phyloP scores from a whole-genome alignment of 768 basidiomycete genomes.

The Neoboletus brunneissimus region DNA sequence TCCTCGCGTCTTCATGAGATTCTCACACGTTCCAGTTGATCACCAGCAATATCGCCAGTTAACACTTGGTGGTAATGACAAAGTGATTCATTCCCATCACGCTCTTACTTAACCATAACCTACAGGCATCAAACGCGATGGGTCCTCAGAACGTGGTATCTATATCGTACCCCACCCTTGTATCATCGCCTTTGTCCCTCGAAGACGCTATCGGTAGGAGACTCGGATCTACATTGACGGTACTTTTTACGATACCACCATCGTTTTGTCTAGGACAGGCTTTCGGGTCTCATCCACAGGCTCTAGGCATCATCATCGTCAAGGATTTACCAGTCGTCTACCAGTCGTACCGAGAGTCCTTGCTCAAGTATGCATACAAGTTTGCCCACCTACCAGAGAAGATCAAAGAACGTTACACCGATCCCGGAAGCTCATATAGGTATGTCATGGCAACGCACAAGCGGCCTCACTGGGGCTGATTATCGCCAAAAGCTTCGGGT shows the following conservation, averaged over 20 bases:
- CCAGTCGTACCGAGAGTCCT: constrained; percentile 55
- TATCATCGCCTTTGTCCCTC: constrained; percentile 52
- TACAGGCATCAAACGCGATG: constrained; percentile 19
- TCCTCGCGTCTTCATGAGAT: no score
- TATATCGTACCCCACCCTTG: constrained; percentile 60
- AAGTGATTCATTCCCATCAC: constrained; percentile 10
- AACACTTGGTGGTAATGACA: constrained; percentile 10
- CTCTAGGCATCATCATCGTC: constrained; percentile 79
- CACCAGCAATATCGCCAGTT: not conserved
- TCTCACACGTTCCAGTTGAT: not conserved
- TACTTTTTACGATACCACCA: not conserved
- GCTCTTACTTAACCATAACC: constrained; percentile 2
- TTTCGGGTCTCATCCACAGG: constrained; percentile 75
- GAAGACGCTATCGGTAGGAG: constrained; percentile 58
- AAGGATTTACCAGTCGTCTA: constrained; percentile 77
- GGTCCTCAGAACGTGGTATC: constrained; percentile 35
- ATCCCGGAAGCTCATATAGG: constrained; percentile 75
- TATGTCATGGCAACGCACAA: constrained; percentile 30
- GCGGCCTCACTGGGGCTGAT: not conserved
- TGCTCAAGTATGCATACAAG: constrained; percentile 71
- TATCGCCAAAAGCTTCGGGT: constrained; percentile 69
- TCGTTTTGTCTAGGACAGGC: constrained; percentile 53
- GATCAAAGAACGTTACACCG: constrained; percentile 69
- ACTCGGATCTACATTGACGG: not conserved
- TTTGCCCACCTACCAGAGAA: constrained; percentile 72